Percentiles rank a stretch among this genome's conserved stretches.
These are phyloP conservation scores for Pseudocercospora eumusae DNA, from an alignment of 2,329 filamentous ascomycete genomes.

Conservation along the genomic window DNA sequence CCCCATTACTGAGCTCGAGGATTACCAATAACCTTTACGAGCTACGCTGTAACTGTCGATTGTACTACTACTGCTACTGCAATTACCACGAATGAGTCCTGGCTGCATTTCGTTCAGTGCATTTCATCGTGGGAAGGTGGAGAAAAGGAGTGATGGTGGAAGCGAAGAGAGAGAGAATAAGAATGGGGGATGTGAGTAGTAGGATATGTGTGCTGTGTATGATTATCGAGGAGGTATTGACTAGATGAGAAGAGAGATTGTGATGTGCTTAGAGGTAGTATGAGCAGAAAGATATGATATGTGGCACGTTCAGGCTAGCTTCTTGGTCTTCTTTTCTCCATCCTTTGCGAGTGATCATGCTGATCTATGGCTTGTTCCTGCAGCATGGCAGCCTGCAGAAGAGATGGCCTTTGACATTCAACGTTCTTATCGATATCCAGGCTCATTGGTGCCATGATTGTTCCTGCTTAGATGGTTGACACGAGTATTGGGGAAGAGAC, in stretches of 20 bases:
- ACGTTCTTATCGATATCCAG: not conserved
- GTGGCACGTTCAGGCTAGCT: not conserved
- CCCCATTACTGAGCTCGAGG: constrained; percentile 29
- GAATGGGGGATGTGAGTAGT: not conserved
- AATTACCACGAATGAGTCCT: constrained; percentile 1
- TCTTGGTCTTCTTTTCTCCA: not conserved
- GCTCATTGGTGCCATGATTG: not conserved
- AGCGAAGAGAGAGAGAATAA: not conserved
- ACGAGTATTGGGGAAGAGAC: not conserved
- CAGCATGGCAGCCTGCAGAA: no score
- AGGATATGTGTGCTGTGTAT: constrained; percentile 10
- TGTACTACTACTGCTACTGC: constrained; percentile 18
- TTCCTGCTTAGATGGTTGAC: not conserved
- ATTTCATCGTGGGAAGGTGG: not conserved
- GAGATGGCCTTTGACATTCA: no score
- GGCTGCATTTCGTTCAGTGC: constrained; percentile 3
- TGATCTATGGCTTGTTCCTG: no score
- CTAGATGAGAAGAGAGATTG: constrained; percentile 9
- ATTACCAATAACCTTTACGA: constrained; percentile 13
- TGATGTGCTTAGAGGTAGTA: constrained; percentile 6
- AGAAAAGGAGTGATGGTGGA: constrained; percentile 2
- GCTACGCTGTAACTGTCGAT: constrained; percentile 14
- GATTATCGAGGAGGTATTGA: constrained; percentile 8
- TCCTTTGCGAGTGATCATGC: not conserved
- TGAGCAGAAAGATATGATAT: constrained; percentile 18